Evolutionary conservation across 116 monocot species (phyloP).

Genomic region (Iris pallida): DNA sequence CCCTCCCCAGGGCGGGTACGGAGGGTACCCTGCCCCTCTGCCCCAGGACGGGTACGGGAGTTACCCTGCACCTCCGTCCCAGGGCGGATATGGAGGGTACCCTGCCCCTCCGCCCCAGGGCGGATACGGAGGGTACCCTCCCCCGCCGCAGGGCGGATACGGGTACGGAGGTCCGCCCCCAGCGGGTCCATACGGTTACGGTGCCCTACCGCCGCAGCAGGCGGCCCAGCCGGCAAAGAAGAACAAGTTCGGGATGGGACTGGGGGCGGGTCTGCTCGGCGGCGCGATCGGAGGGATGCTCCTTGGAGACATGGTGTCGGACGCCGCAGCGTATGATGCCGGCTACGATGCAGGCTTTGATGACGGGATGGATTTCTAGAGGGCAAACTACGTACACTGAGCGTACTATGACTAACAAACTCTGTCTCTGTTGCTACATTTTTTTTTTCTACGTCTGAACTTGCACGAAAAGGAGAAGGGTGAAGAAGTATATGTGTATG

Average conservation of each 20-base stretch:
- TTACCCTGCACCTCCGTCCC: constrained; percentile 7
- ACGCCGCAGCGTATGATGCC: constrained; percentile 20
- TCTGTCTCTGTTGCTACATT: no score
- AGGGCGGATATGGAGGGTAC: constrained; percentile 7
- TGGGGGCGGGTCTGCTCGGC: constrained; percentile 55
- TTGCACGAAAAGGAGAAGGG: no score
- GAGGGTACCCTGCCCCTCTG: neutral
- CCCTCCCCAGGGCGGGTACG: no score
- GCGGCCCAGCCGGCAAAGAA: constrained; percentile 17
- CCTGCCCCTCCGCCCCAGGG: constrained; percentile 1
- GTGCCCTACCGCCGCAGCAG: constrained; percentile 3
- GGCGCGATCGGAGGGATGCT: constrained; percentile 54
- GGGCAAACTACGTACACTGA: no score
- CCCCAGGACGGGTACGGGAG: constrained; percentile 1
- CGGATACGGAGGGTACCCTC: neutral
- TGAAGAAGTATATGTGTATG: no score
- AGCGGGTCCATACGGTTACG: constrained; percentile 21
- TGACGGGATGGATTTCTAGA: constrained; percentile 20
- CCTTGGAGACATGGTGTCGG: constrained; percentile 44
- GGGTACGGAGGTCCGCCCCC: constrained; percentile 12
- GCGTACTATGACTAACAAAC: no score
- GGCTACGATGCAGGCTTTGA: constrained; percentile 39
- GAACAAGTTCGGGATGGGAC: constrained; percentile 42
- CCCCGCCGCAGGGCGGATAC: constrained; percentile 15
- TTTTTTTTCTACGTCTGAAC: no score